Evolutionary conservation across 2,329 filamentous ascomycete genomes (phyloP).

Genomic region (Neospermospora avenae): DNA sequence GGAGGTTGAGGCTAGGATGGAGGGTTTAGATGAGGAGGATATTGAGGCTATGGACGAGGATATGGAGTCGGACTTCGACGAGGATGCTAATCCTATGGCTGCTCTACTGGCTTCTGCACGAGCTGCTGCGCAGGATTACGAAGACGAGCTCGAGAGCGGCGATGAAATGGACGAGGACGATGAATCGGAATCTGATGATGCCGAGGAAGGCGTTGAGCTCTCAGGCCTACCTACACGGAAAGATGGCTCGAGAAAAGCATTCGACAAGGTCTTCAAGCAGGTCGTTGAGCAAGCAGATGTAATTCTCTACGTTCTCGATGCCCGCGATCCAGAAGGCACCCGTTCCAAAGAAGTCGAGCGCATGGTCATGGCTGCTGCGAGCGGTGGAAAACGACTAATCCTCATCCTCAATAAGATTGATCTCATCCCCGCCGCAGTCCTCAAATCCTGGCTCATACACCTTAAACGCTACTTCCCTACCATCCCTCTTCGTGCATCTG

Average conservation of each 20-base stretch:
- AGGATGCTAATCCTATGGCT: conserved; percentile 83
- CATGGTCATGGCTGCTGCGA: conserved; percentile 83
- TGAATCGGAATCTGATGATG: conserved; percentile 45
- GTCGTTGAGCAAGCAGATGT: conserved; percentile 88
- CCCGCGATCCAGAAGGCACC: conserved; percentile 86
- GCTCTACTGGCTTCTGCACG: conserved; percentile 83
- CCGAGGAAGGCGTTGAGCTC: conserved; percentile 48
- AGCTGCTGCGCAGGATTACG: conserved; percentile 73
- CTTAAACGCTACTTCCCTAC: conserved; percentile 89
- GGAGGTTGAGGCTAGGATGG: conserved; percentile 44
- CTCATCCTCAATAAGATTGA: conserved; percentile 96
- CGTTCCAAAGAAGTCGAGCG: conserved; percentile 88
- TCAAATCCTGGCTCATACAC: conserved; percentile 81
- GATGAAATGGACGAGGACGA: conserved; percentile 57
- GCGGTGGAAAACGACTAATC: conserved; percentile 81
- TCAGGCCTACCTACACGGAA: conserved; percentile 48
- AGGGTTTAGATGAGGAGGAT: conserved; percentile 44
- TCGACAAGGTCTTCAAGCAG: conserved; percentile 94
- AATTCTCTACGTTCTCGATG: conserved; percentile 88
- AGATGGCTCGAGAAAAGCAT: conserved; percentile 76
- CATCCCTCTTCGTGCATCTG: conserved; percentile 80
- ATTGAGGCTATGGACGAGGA: conserved; percentile 44
- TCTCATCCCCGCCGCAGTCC: conserved; percentile 74
- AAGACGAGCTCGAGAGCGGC: conserved; percentile 43
- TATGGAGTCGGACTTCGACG: conserved; percentile 56